phyloP scores from a whole-genome alignment of 306 rosid species.

The Geum urbanum region DNA sequence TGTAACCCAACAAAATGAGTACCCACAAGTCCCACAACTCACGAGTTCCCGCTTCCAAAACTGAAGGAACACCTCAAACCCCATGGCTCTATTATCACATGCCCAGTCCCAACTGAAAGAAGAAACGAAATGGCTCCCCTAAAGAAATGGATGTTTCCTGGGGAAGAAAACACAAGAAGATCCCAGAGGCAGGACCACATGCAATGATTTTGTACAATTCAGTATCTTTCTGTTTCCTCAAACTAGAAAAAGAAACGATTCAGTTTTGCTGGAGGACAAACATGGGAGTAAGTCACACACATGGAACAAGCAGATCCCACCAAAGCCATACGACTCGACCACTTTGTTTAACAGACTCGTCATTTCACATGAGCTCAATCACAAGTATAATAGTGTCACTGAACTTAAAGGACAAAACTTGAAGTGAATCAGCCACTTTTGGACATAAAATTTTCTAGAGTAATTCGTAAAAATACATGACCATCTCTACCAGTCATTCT shows the following conservation, averaged over 20 bases:
- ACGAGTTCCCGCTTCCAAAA: background rate
- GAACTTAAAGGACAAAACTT: background rate
- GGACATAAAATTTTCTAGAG: background rate
- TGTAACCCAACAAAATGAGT: no score
- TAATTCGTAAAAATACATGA: constrained; percentile 13
- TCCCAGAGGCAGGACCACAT: constrained; percentile 3
- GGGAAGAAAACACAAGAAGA: background rate
- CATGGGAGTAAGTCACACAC: background rate
- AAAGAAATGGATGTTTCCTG: background rate
- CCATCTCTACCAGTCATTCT: constrained; percentile 14
- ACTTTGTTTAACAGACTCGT: background rate
- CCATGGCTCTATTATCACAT: background rate
- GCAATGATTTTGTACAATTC: background rate
- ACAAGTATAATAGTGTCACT: background rate
- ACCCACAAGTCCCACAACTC: background rate
- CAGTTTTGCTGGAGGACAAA: background rate
- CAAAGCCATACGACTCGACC: background rate
- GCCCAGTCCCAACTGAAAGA: background rate
- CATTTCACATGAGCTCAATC: background rate
- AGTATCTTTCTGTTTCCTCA: background rate
- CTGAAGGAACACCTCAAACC: background rate
- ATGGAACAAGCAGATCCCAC: background rate
- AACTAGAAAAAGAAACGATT: background rate
- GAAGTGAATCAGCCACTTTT: constrained; percentile 13
- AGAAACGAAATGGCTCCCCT: background rate